phyloP scores from a whole-genome alignment of 1,139 yeast species.

The Trichomonascaceae sp. region DNA sequence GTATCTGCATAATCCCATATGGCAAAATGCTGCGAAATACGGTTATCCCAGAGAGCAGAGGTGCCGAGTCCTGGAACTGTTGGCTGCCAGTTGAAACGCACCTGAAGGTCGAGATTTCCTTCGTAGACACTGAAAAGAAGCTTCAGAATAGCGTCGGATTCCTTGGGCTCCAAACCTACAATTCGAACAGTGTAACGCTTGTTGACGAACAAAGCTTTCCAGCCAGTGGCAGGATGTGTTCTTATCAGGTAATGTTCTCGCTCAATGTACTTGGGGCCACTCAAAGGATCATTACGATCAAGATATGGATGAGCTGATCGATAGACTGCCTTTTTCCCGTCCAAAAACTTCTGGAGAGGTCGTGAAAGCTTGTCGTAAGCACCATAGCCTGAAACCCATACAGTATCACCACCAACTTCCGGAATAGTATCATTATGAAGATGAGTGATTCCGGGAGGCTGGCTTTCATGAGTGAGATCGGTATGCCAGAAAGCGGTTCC shows the following conservation, averaged over 20 bases:
- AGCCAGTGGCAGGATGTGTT: slow-evolving; percentile 50
- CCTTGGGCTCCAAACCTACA: slow-evolving; percentile 42
- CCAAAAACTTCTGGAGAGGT: slow-evolving; percentile 43
- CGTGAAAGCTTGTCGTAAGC: slow-evolving; percentile 48
- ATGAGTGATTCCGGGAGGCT: slow-evolving; percentile 46
- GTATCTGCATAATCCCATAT: slow-evolving; percentile 48
- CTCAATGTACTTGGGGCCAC: slow-evolving; percentile 39
- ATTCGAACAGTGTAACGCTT: slow-evolving; percentile 40
- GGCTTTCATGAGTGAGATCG: slow-evolving; percentile 43
- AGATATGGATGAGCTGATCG: slow-evolving; percentile 40
- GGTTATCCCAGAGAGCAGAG: slow-evolving; percentile 55
- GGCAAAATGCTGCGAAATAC: slow-evolving; percentile 44
- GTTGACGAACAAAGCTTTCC: slow-evolving; percentile 46
- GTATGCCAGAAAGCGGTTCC: slow-evolving; percentile 40
- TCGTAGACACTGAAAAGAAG: slow-evolving; percentile 40
- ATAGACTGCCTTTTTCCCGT: slow-evolving; percentile 45
- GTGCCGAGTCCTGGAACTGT: slow-evolving; percentile 46
- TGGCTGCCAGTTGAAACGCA: slow-evolving; percentile 50
- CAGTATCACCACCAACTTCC: slow-evolving; percentile 45
- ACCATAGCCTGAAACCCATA: slow-evolving; percentile 47
- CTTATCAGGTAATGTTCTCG: slow-evolving; percentile 44
- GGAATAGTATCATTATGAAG: slow-evolving; percentile 45
- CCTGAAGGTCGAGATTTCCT: slow-evolving; percentile 46
- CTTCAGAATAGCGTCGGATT: slow-evolving; percentile 36
- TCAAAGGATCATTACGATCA: slow-evolving; percentile 38